Conservation (phyloP, 805 yeast species). For the Clavispora santaluciae region DNA sequence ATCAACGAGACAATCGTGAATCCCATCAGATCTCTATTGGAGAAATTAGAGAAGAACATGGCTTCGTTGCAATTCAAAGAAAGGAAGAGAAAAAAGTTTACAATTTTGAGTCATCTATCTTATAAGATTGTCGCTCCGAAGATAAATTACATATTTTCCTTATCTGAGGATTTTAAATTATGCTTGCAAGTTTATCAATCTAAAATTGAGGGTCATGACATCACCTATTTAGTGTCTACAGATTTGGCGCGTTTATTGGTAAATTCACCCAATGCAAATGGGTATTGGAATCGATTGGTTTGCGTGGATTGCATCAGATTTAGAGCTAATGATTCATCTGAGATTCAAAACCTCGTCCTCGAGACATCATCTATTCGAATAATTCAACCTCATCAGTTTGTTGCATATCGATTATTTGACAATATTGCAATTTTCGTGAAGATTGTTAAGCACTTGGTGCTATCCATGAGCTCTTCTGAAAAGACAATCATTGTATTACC, state of each 20-base stretch:
- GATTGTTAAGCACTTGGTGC: constrained; percentile 29
- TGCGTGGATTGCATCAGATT: constrained; percentile 9
- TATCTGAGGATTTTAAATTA: constrained; percentile 15
- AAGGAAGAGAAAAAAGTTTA: background rate
- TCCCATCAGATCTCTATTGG: constrained; percentile 24
- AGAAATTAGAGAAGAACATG: constrained; percentile 21
- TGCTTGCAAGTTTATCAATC: constrained; percentile 11
- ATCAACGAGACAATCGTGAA: constrained; percentile 24
- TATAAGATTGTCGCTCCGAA: constrained; percentile 5
- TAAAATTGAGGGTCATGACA: background rate
- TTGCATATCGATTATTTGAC: constrained; percentile 36
- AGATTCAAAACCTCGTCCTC: constrained; percentile 8
- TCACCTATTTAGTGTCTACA: background rate
- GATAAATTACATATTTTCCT: constrained; percentile 9
- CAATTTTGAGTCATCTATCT: constrained; percentile 3
- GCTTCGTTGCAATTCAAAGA: constrained; percentile 4
- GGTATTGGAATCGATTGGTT: constrained; percentile 13
- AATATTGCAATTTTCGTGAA: constrained; percentile 32
- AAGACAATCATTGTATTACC: constrained; percentile 24
- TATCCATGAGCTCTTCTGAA: constrained; percentile 18
- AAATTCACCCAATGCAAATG: constrained; percentile 5
- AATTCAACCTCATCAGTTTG: constrained; percentile 36
- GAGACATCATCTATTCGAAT: constrained; percentile 23
- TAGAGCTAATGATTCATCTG: constrained; percentile 4
- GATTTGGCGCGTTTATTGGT: constrained; percentile 10